Percentiles rank a stretch among this genome's conserved stretches.
Evolutionary conservation across 441 rosid species (phyloP).

Genomic region (Corymbia citriodora): DNA sequence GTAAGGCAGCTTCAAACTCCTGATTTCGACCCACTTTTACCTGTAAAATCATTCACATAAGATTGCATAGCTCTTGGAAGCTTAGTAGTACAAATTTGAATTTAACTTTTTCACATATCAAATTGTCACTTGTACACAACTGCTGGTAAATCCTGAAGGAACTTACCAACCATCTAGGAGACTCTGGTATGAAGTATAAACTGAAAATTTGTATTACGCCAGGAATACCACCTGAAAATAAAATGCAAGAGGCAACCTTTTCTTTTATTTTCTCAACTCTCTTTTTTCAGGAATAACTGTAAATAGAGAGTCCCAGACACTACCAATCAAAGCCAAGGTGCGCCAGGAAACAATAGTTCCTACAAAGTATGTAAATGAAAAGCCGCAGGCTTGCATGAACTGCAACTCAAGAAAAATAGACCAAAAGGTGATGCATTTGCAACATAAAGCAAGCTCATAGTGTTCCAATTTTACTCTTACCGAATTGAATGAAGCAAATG

Average conservation of each 20-base stretch:
- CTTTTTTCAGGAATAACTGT: not conserved
- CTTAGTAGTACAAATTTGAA: not conserved
- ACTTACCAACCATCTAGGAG: conserved; percentile 75
- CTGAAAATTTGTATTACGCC: conserved; percentile 40
- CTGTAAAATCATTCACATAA: conserved; percentile 11
- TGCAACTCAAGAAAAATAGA: not conserved
- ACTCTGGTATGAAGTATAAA: conserved; percentile 50
- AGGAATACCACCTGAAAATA: conserved; percentile 36
- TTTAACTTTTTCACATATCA: not conserved
- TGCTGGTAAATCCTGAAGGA: not conserved
- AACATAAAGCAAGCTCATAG: not conserved
- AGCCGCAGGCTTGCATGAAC: not conserved
- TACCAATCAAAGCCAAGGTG: not conserved
- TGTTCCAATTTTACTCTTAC: not conserved
- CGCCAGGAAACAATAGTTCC: conserved; percentile 1
- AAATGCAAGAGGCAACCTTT: not conserved
- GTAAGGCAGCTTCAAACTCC: conserved; percentile 40
- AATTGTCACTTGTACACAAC: not conserved
- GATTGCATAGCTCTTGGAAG: not conserved
- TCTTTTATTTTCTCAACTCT: not conserved
- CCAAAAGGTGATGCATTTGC: not conserved
- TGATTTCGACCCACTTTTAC: conserved; percentile 31
- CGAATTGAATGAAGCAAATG: not conserved
- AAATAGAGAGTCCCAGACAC: not conserved
- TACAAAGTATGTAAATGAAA: not conserved